These are phyloP conservation scores for Cladosporium sphaerospermum DNA, from an alignment of 2,329 filamentous ascomycete species.

Conservation along the genomic window DNA sequence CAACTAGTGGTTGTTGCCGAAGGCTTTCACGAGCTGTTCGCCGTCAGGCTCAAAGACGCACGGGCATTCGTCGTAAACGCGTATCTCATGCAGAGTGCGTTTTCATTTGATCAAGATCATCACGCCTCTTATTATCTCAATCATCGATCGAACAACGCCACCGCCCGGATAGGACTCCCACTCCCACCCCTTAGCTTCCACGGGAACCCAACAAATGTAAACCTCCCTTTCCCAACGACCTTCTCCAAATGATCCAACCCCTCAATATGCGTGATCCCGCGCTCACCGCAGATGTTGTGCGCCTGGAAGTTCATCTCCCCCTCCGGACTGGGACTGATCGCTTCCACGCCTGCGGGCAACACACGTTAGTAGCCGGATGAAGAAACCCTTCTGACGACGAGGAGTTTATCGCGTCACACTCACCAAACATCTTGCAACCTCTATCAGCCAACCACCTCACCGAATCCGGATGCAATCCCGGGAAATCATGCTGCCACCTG, in stretches of 20 bases:
- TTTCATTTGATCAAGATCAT: too few relatives aligned
- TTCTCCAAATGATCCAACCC: slow-evolving; percentile 23
- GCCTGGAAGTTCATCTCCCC: slow-evolving; percentile 24
- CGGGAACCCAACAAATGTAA: slow-evolving; percentile 23
- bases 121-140: too few relatives aligned
- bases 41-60: too few relatives aligned
- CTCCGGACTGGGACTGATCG: slow-evolving; percentile 23
- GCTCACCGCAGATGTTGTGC: slow-evolving; percentile 24
- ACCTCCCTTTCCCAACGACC: slow-evolving; percentile 21
- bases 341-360: slow-evolving; percentile 16
- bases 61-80: background rate
- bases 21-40: too few relatives aligned
- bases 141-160: slow-evolving; percentile 18
- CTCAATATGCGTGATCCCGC: slow-evolving; percentile 24
- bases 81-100: background rate
- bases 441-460: slow-evolving; percentile 25
- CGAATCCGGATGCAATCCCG: slow-evolving; percentile 20
- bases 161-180: slow-evolving; percentile 25
- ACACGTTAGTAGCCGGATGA: too few relatives aligned
- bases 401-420: background rate
- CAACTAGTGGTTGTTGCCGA: too few relatives aligned
- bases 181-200: slow-evolving; percentile 24
- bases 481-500: slow-evolving; percentile 26
- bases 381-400: too few relatives aligned
- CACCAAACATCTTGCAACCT: slow-evolving; percentile 24